Conservation (phyloP, 495 filamentous ascomycete genomes). For the Aspergillus leporis region DNA sequence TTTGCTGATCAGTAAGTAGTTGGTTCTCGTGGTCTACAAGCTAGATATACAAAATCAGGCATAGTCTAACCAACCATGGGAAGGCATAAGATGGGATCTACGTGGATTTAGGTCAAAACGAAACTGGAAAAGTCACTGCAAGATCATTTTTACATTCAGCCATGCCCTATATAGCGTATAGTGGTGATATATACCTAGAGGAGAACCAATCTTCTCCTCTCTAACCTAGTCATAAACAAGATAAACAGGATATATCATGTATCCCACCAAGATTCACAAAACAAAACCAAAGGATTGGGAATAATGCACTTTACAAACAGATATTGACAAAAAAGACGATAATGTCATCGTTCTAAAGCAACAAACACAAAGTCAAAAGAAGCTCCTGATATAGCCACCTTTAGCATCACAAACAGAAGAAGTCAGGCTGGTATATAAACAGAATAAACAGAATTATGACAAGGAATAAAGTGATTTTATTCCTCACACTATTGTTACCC, state of each 20-base stretch:
- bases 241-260: not conserved
- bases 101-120: not conserved
- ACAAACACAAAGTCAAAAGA: not conserved
- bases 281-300: not conserved
- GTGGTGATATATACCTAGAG: not conserved
- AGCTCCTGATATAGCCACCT: not conserved
- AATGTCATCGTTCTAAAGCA: not conserved
- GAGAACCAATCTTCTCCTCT: not conserved
- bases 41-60: too few relatives aligned
- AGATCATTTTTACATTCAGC: not conserved
- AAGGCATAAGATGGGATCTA: not conserved
- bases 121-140: not conserved
- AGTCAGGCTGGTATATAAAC: not conserved
- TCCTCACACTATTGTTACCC: slow-evolving; percentile 36
- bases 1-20: too few relatives aligned
- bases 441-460: not conserved
- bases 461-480: not conserved
- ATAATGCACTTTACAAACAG: not conserved
- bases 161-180: not conserved
- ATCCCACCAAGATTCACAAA: not conserved
- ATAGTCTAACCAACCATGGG: too few relatives aligned
- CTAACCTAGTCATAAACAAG: not conserved
- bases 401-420: not conserved
- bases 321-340: not conserved
- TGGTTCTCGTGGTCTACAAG: too few relatives aligned